phyloP scores from a whole-genome alignment of 345 rosid genomes.

The Gossypium turneri region DNA sequence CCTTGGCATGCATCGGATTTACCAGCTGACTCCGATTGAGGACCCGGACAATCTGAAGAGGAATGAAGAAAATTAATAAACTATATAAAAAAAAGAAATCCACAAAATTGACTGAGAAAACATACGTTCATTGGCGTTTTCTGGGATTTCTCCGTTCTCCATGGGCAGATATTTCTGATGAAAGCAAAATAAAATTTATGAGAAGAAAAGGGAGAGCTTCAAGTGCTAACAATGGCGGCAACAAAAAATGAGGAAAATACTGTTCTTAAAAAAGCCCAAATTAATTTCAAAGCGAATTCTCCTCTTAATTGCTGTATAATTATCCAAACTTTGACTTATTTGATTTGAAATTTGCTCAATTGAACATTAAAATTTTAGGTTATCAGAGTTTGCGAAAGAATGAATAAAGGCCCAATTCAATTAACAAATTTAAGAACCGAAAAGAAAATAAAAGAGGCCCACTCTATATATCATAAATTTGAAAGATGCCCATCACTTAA shows the following conservation, averaged over 20 bases:
- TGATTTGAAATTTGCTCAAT: too few relatives aligned
- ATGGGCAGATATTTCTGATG: conserved; percentile 1
- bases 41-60: conserved; percentile 75
- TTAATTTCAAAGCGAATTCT: not conserved
- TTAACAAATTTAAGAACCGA: too few relatives aligned
- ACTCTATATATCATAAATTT: too few relatives aligned
- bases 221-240: conserved; percentile 5
- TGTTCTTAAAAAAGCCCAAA: not conserved
- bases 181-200: not conserved
- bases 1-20: conserved; percentile 80
- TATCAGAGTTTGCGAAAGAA: too few relatives aligned
- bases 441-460: not conserved
- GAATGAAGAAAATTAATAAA: not conserved
- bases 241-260: not conserved
- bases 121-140: conserved; percentile 60
- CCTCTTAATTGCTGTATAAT: not conserved
- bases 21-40: conserved; percentile 74
- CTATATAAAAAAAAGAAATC: not conserved
- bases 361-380: too few relatives aligned
- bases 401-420: not conserved
- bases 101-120: not conserved
- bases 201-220: not conserved
- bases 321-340: too few relatives aligned
- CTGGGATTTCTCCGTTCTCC: conserved; percentile 70
- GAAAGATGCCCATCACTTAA: too few relatives aligned